These are phyloP conservation scores for Serendipita indica DNA, from an alignment of 768 basidiomycete genomes.

Conservation along the genomic window DNA sequence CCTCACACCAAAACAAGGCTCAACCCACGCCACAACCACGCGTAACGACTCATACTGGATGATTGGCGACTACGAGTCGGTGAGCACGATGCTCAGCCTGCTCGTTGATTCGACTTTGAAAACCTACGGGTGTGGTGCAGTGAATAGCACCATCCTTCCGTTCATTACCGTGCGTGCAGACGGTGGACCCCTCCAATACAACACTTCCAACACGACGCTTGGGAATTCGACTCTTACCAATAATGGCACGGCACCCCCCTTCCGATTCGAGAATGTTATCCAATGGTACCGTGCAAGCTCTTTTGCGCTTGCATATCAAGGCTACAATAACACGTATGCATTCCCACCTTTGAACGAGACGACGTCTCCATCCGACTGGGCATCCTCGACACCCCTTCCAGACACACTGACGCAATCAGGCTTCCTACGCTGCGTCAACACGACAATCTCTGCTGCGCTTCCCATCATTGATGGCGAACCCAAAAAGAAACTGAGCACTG, in stretches of 20 bases:
- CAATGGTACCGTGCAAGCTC: conserved; percentile 14
- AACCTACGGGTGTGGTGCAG: not conserved
- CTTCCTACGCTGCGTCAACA: not conserved
- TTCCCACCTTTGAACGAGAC: not conserved
- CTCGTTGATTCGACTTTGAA: not conserved
- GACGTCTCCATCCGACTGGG: not conserved
- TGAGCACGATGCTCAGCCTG: not conserved
- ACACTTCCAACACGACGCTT: not conserved
- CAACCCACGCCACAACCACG: not conserved
- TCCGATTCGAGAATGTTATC: conserved; percentile 6
- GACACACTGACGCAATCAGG: not conserved
- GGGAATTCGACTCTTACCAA: not conserved
- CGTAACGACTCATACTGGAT: not conserved
- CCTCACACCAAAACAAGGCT: not conserved
- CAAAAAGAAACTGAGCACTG: not conserved
- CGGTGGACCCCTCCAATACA: not conserved
- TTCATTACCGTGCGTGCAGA: not conserved
- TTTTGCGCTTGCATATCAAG: conserved; percentile 11
- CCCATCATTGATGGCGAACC: conserved; percentile 24
- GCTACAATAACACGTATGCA: conserved; percentile 13
- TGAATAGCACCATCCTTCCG: not conserved
- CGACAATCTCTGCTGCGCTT: not conserved
- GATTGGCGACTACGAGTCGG: not conserved
- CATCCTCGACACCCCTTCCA: not conserved
- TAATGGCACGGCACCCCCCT: not conserved